Evolutionary conservation across 495 filamentous ascomycete genomes (phyloP).

Genomic region (Recurvomyces mirabilis): DNA sequence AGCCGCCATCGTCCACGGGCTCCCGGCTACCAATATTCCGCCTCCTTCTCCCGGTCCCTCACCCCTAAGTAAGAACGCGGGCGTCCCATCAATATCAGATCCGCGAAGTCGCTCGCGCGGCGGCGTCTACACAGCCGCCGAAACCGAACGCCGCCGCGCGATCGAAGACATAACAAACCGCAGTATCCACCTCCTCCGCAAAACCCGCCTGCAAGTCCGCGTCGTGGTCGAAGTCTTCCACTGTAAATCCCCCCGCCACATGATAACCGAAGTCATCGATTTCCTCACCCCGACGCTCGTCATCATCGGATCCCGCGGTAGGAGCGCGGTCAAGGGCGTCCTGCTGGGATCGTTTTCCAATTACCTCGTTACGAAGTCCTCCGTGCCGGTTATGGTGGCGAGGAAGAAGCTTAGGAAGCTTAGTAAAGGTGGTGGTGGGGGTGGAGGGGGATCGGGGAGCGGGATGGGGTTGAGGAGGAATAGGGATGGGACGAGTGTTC

Average conservation of each 20-base stretch:
- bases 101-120: constrained; percentile 3
- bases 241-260: constrained; percentile 74
- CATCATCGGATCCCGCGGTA: constrained; percentile 78
- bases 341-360: constrained; percentile 93
- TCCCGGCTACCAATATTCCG: constrained; percentile 17
- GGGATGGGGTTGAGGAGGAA: constrained; percentile 6
- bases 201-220: constrained; percentile 80
- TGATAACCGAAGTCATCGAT: constrained; percentile 58
- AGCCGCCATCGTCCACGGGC: constrained; percentile 35
- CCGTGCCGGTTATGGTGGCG: constrained; percentile 57
- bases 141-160: constrained; percentile 67
- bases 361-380: constrained; percentile 90
- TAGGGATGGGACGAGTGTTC: constrained; percentile 16
- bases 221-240: constrained; percentile 93
- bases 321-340: constrained; percentile 84
- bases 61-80: constrained; percentile 12
- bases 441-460: background rate
- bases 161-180: constrained; percentile 65
- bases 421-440: constrained; percentile 18
- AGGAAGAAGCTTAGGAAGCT: constrained; percentile 34
- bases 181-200: constrained; percentile 71
- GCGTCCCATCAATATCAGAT: background rate
- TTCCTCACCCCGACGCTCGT: constrained; percentile 83
- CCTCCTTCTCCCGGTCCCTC: constrained; percentile 16
- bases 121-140: constrained; percentile 30